Conservation (phyloP, 768 basidiomycete species). For the Mycena galericulata region DNA sequence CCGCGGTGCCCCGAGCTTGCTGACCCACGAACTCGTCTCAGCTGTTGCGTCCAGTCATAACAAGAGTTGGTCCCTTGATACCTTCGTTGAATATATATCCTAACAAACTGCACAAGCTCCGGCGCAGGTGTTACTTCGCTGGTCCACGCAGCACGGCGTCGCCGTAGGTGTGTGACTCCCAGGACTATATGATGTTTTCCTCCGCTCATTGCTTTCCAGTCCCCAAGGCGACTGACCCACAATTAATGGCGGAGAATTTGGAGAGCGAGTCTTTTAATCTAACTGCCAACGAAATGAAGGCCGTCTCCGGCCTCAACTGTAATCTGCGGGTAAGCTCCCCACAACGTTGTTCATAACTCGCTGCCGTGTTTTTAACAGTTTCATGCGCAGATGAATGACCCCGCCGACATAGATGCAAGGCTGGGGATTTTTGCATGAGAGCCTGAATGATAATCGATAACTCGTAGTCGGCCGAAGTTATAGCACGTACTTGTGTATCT, state of each 20-base stretch:
- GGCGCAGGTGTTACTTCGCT: slow-evolving; percentile 82
- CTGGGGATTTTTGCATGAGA: slow-evolving; percentile 77
- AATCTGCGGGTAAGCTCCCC: slow-evolving; percentile 67
- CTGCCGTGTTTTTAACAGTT: background rate
- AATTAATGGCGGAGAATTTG: slow-evolving; percentile 68
- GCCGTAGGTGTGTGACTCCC: slow-evolving; percentile 47
- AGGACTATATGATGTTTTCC: too few relatives aligned
- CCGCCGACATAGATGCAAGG: slow-evolving; percentile 72
- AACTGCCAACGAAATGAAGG: slow-evolving; percentile 58
- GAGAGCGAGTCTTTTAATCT: slow-evolving; percentile 62
- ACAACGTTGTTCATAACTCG: slow-evolving; percentile 21
- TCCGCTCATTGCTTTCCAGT: slow-evolving; percentile 45
- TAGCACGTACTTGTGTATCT: too few relatives aligned
- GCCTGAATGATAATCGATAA: too few relatives aligned
- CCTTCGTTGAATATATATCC: background rate
- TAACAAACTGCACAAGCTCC: slow-evolving; percentile 51
- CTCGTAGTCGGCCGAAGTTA: too few relatives aligned
- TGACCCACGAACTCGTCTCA: slow-evolving; percentile 60
- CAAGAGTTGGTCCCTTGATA: slow-evolving; percentile 57
- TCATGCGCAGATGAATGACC: slow-evolving; percentile 71
- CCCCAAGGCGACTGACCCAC: slow-evolving; percentile 72
- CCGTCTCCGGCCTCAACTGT: slow-evolving; percentile 62
- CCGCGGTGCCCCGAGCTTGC: slow-evolving; percentile 63
- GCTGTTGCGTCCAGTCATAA: slow-evolving; percentile 60
- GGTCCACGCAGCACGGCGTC: slow-evolving; percentile 81